Percentiles rank a stretch among this genome's conserved stretches.
These are phyloP conservation scores for Trametes punicea DNA, from an alignment of 768 basidiomycete species.

Conservation along the genomic window DNA sequence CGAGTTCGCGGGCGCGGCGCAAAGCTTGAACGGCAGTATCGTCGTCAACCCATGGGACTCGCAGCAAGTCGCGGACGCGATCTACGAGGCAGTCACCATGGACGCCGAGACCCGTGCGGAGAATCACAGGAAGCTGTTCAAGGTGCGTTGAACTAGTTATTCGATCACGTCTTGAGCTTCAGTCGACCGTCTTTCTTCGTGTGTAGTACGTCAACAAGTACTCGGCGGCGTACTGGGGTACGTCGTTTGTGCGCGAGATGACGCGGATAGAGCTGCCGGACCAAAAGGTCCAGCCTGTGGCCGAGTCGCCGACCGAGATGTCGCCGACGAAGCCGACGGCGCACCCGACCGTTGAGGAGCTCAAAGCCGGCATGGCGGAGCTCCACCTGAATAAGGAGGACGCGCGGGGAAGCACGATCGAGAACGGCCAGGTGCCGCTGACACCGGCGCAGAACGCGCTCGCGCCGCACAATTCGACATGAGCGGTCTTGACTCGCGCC, in stretches of 20 bases:
- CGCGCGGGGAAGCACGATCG: constrained; percentile 22
- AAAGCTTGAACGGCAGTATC: constrained; percentile 90
- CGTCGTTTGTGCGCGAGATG: constrained; percentile 87
- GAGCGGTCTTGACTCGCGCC: neutral
- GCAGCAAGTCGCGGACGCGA: constrained; percentile 97
- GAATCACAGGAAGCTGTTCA: constrained; percentile 94
- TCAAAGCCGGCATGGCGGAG: constrained; percentile 31
- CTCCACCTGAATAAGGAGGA: constrained; percentile 28
- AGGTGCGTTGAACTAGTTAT: constrained; percentile 47
- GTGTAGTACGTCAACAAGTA: constrained; percentile 84
- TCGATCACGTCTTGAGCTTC: neutral
- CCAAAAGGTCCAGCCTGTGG: constrained; percentile 43
- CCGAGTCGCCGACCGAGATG: constrained; percentile 2
- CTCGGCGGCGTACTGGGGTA: constrained; percentile 90
- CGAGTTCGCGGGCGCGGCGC: constrained; percentile 97
- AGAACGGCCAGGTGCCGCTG: constrained; percentile 24
- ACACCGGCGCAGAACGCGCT: constrained; percentile 25
- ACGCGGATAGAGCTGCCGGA: constrained; percentile 44
- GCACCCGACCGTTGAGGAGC: constrained; percentile 18
- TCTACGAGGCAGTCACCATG: constrained; percentile 93
- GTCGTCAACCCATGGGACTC: constrained; percentile 99
- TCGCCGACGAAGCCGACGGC: neutral
- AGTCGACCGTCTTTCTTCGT: neutral
- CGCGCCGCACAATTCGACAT: constrained; percentile 17
- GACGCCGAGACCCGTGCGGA: constrained; percentile 75